These are phyloP conservation scores for Teratosphaeriaceae sp. DNA, from an alignment of 2,329 filamentous ascomycete species.

Conservation along the genomic window DNA sequence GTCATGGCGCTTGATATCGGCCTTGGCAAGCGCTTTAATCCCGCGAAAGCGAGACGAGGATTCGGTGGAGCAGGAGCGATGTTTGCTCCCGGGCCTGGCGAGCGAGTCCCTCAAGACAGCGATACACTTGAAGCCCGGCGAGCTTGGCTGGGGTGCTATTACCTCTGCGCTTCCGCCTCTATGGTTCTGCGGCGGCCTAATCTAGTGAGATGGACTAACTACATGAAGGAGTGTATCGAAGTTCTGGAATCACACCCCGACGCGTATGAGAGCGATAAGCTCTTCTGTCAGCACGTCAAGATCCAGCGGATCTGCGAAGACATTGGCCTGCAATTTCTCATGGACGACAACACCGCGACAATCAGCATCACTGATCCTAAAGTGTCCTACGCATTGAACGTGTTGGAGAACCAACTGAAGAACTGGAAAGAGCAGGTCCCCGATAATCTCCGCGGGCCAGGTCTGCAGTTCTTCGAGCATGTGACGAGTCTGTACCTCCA, in stretches of 20 bases:
- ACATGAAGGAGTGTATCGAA: slow-evolving; percentile 57
- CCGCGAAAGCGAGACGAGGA: slow-evolving; percentile 29
- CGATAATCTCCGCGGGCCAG: slow-evolving; percentile 28
- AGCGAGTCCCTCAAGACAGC: slow-evolving; percentile 32
- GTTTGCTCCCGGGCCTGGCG: slow-evolving; percentile 24
- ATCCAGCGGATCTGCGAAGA: slow-evolving; percentile 54
- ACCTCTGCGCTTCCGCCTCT: slow-evolving; percentile 51
- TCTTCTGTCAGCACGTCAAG: slow-evolving; percentile 52
- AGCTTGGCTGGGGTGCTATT: slow-evolving; percentile 57
- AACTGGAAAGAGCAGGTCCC: slow-evolving; percentile 41
- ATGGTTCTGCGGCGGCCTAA: slow-evolving; percentile 54
- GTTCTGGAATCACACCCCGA: slow-evolving; percentile 51
- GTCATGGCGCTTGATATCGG: slow-evolving; percentile 81
- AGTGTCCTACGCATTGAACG: slow-evolving; percentile 49
- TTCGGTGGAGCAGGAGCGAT: slow-evolving; percentile 29
- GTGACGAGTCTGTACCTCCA: slow-evolving; percentile 45
- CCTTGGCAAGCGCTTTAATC: slow-evolving; percentile 53
- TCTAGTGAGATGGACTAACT: slow-evolving; percentile 54
- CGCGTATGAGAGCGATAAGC: slow-evolving; percentile 49
- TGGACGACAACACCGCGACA: slow-evolving; percentile 46
- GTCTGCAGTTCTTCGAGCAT: slow-evolving; percentile 39
- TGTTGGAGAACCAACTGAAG: slow-evolving; percentile 48
- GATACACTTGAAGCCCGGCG: slow-evolving; percentile 52
- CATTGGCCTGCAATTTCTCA: slow-evolving; percentile 49
- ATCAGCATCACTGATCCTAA: slow-evolving; percentile 50